phyloP scores from a whole-genome alignment of 2,329 filamentous ascomycete genomes.

The Ambrosiella beaveri region DNA sequence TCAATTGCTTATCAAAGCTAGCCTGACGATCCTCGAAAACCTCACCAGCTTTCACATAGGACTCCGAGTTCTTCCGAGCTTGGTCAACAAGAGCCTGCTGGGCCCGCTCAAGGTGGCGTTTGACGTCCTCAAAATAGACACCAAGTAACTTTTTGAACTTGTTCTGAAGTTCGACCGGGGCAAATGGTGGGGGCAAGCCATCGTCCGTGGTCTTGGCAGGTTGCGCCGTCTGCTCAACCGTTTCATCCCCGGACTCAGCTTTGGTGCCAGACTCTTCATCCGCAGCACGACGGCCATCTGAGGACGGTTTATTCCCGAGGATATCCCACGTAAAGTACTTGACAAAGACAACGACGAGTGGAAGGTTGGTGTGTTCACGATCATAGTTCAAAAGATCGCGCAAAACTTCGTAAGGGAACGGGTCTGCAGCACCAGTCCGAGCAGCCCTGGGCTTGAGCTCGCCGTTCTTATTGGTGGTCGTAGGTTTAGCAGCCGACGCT shows the following conservation, averaged over 20 bases:
- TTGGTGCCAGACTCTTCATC: conserved; percentile 54
- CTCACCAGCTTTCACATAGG: conserved; percentile 95
- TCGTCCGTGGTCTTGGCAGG: conserved; percentile 15
- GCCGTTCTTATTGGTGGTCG: conserved; percentile 34
- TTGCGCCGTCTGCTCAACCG: not conserved
- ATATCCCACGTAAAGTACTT: conserved; percentile 96
- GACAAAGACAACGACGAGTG: conserved; percentile 83
- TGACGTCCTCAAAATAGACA: conserved; percentile 86
- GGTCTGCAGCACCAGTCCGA: conserved; percentile 57
- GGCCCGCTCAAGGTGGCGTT: conserved; percentile 71
- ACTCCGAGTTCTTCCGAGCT: conserved; percentile 87
- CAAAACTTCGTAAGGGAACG: conserved; percentile 90
- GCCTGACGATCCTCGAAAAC: conserved; percentile 95
- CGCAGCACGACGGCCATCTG: conserved; percentile 67
- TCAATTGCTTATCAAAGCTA: conserved; percentile 87
- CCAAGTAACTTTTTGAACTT: conserved; percentile 72
- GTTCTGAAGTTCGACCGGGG: conserved; percentile 59
- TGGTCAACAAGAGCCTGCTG: conserved; percentile 78
- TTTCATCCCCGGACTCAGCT: conserved; percentile 15
- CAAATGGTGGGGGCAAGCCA: conserved; percentile 54
- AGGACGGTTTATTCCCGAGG: conserved; percentile 57
- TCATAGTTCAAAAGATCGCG: conserved; percentile 93
- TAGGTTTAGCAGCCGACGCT: conserved; percentile 38
- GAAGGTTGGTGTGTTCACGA: conserved; percentile 77
- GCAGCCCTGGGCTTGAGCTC: conserved; percentile 38